Percentiles rank a stretch among this genome's conserved stretches.
Evolutionary conservation across 176 grass and related monocot genomes (phyloP).

Genomic region (Stipa capillata): DNA sequence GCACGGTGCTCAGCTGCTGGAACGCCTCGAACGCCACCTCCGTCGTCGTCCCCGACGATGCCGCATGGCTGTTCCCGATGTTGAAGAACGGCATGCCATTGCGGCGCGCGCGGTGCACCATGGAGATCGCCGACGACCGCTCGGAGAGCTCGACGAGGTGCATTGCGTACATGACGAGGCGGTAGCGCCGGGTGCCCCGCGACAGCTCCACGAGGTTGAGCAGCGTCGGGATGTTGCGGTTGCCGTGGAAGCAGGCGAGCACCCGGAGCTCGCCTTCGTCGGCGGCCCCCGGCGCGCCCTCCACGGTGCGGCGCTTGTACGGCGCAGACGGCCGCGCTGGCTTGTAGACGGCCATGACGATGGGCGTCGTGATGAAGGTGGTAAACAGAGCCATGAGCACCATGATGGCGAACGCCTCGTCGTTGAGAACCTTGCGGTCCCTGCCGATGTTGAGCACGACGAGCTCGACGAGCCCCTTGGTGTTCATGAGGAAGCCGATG

Average conservation of each 20-base stretch:
- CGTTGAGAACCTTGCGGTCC: constrained; percentile 68
- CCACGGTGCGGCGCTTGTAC: constrained; percentile 58
- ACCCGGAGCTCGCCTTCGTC: constrained; percentile 43
- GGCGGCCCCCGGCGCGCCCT: background rate
- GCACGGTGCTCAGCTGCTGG: constrained; percentile 60
- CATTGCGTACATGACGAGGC: constrained; percentile 56
- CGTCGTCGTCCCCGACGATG: background rate
- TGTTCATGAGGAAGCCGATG: constrained; percentile 69
- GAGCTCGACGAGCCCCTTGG: constrained; percentile 75
- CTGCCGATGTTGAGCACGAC: constrained; percentile 71
- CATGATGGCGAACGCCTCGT: constrained; percentile 71
- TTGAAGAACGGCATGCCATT: constrained; percentile 65
- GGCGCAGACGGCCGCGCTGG: constrained; percentile 34
- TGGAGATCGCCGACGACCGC: constrained; percentile 57
- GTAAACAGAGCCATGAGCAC: constrained; percentile 84
- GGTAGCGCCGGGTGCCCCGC: constrained; percentile 31
- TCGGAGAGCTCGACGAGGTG: constrained; percentile 78
- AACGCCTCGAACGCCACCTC: constrained; percentile 81
- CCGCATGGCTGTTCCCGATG: too few relatives aligned
- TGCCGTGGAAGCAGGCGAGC: constrained; percentile 64
- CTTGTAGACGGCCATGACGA: constrained; percentile 76
- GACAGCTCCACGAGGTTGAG: constrained; percentile 76
- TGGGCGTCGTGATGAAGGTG: constrained; percentile 66
- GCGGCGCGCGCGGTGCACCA: constrained; percentile 53
- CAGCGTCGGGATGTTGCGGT: constrained; percentile 53